Evolutionary conservation across 805 yeast species (phyloP).

Genomic region (Pachysolen tannophilus): DNA sequence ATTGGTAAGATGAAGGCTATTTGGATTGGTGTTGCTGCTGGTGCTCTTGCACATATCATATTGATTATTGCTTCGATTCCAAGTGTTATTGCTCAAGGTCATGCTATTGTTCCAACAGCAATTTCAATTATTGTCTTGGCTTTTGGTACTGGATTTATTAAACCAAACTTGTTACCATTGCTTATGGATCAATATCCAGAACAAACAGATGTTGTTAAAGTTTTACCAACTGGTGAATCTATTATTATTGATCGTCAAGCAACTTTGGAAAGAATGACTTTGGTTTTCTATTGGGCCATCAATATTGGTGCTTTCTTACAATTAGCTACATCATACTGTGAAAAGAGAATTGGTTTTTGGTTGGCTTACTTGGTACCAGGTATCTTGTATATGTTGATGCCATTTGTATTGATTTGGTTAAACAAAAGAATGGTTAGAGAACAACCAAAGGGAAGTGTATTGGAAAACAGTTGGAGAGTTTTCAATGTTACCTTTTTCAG

Average conservation of each 20-base stretch:
- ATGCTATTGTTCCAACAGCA: slow-evolving; percentile 32
- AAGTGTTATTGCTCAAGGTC: slow-evolving; percentile 29
- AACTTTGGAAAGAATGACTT: slow-evolving; percentile 28
- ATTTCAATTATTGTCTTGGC: slow-evolving; percentile 32
- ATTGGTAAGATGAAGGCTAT: slow-evolving; percentile 40
- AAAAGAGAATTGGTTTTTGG: slow-evolving; percentile 46
- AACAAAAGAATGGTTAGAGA: slow-evolving; percentile 25
- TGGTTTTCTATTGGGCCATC: slow-evolving; percentile 47
- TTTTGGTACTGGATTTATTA: slow-evolving; percentile 44
- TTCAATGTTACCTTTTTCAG: slow-evolving; percentile 30
- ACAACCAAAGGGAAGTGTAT: slow-evolving; percentile 37
- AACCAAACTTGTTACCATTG: slow-evolving; percentile 43
- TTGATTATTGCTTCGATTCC: slow-evolving; percentile 44
- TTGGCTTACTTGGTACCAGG: slow-evolving; percentile 48
- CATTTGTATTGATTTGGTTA: slow-evolving; percentile 33
- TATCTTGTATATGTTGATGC: slow-evolving; percentile 44
- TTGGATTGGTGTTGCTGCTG: slow-evolving; percentile 39
- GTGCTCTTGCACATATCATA: slow-evolving; percentile 38
- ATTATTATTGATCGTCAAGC: slow-evolving; percentile 48
- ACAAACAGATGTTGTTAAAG: slow-evolving; percentile 49
- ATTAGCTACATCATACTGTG: slow-evolving; percentile 43
- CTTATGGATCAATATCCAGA: slow-evolving; percentile 57
- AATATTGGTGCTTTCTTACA: slow-evolving; percentile 48
- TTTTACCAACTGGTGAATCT: slow-evolving; percentile 51
- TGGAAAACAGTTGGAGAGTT: slow-evolving; percentile 35